Evolutionary conservation across 2,329 filamentous ascomycete species (phyloP), one percentile per base, ranked within the genome.

Genomic region (Plenodomus biglobosus): DNA sequence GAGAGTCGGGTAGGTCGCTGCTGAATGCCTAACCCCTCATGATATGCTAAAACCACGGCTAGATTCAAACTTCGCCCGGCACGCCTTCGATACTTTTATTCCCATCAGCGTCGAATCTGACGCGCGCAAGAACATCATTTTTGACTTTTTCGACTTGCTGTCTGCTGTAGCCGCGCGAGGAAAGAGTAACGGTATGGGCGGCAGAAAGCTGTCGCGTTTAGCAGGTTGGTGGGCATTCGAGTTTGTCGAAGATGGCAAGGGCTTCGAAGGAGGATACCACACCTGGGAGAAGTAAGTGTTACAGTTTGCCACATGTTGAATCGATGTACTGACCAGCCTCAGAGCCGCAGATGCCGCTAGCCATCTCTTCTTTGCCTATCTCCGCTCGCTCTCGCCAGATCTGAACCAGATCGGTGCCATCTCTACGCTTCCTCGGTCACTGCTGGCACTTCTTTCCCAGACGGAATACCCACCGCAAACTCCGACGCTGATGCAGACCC

Each of bases 171-270:
- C 94, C 27, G 94, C 94, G 13, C 90, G 96, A 65, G 90, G 90
- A 59, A 97, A 97, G 76, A 85, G 79, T 45, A 99, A 99, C 70
- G 94, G 94, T 37, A 83, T 99, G 55, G 90, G 91, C 52, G 94
- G 94, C 20, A 85, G 92, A 56, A 97, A 97, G 72, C 81, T 99
- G 45, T 97, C 94, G 8, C 84, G 94, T 58, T 90, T 95, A 81
- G 94, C 92, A 35, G 91, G 92, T 38, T 99, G 94, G 94, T 99
- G 94, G 94, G 91, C 92, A 1, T 99, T 99, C 69, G 92, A 96
- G 65, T 90, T 95, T 59, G 83, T 80, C 39, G 92, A 97, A 68
- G 85, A 85, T 6, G 88, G 88, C 36, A 92, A 88, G 68, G 94
- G 94, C 15, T 99, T 99, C 62, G 94, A 97, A 59, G 90, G 90